These are phyloP conservation scores for Trifolium repens DNA, from an alignment of 306 rosid species.

Conservation along the genomic window DNA sequence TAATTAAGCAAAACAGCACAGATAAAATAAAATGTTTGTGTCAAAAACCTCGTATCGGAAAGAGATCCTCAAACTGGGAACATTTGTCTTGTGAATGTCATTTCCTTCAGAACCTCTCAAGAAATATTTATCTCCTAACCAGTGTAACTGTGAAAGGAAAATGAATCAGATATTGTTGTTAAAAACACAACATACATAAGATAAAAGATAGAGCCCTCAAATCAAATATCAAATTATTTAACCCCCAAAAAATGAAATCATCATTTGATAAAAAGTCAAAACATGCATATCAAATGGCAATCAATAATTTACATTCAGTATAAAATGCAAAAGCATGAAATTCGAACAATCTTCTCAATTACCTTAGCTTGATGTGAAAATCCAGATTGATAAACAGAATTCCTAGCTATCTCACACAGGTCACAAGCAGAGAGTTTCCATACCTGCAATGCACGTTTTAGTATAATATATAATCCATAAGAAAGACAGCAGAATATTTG, in stretches of 20 bases:
- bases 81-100: conserved; percentile 79
- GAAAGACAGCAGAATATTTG: conserved; percentile 32
- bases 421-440: conserved; percentile 93
- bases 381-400: conserved; percentile 92
- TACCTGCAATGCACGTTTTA: conserved; percentile 54
- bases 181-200: too few species aligned
- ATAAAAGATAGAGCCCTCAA: conserved; percentile 1
- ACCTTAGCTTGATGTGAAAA: conserved; percentile 84
- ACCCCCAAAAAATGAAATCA: conserved; percentile 2
- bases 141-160: conserved; percentile 60
- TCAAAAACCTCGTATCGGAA: conserved; percentile 60
- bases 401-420: conserved; percentile 83
- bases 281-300: neutral
- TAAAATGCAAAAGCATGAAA: neutral
- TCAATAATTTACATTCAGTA: neutral
- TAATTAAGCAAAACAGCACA: conserved; percentile 2
- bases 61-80: conserved; percentile 66
- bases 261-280: neutral
- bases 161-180: neutral
- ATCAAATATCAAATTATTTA: conserved; percentile 23
- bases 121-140: conserved; percentile 77
- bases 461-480: conserved; percentile 16
- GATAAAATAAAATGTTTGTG: conserved; percentile 22
- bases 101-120: conserved; percentile 81
- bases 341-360: conserved; percentile 30